Percentiles rank a stretch among this genome's conserved stretches.
Conservation (phyloP, 345 rosid species). For the Gossypium turneri region DNA sequence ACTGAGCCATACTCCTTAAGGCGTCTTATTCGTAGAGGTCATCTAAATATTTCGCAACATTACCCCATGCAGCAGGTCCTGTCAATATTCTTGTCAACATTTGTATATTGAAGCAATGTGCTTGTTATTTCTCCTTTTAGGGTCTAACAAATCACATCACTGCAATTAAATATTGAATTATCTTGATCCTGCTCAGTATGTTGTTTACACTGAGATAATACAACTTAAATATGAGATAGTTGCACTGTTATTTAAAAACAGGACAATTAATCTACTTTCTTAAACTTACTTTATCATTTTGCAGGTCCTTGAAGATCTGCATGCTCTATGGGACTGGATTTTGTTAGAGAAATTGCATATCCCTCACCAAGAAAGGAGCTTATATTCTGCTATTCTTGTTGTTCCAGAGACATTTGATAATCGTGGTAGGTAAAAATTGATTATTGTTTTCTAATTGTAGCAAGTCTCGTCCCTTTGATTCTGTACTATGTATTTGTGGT, state of each 20-base stretch:
- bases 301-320: conserved; percentile 82
- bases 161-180: background rate
- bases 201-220: conserved; percentile 11
- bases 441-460: background rate
- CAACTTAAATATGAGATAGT: background rate
- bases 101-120: background rate
- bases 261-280: background rate
- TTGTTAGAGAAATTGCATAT: conserved; percentile 65
- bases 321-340: conserved; percentile 87
- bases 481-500: background rate
- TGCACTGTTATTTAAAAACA: background rate
- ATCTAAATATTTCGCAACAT: conserved; percentile 74
- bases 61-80: conserved; percentile 81
- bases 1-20: conserved; percentile 70
- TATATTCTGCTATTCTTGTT: conserved; percentile 76
- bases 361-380: conserved; percentile 55
- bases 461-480: background rate
- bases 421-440: conserved; percentile 51
- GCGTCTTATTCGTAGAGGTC: conserved; percentile 91
- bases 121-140: background rate
- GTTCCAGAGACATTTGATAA: conserved; percentile 80
- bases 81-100: background rate
- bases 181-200: background rate
- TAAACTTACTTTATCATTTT: conserved; percentile 10
- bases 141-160: background rate